Evolutionary conservation across 2,329 filamentous ascomycete species (phyloP).

Genomic region (Emmonsiellopsis sp.): DNA sequence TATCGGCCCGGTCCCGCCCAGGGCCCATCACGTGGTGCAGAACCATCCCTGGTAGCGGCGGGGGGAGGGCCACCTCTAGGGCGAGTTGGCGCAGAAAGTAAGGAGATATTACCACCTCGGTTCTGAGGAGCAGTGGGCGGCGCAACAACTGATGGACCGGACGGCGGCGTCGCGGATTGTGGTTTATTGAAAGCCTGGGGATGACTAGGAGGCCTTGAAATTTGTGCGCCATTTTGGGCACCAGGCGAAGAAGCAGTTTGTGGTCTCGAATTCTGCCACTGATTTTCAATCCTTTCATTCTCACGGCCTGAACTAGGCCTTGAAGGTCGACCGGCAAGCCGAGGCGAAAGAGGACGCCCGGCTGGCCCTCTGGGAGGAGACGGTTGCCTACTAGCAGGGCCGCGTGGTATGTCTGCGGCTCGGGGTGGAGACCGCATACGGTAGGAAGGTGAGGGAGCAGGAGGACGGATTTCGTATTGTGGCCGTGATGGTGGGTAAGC

Average conservation of each 20-base stretch:
- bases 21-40: slow-evolving; percentile 20
- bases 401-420: not conserved
- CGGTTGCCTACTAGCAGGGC: not conserved
- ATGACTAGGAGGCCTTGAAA: slow-evolving; percentile 10
- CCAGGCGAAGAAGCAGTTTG: not conserved
- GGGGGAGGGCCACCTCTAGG: slow-evolving; percentile 26
- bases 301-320: slow-evolving; percentile 10
- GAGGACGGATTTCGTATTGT: slow-evolving; percentile 4
- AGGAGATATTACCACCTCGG: slow-evolving; percentile 29
- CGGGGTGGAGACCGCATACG: slow-evolving; percentile 9
- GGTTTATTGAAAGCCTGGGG: slow-evolving; percentile 20
- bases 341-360: slow-evolving; percentile 6
- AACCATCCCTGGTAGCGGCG: not conserved
- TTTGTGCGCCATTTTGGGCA: slow-evolving; percentile 1
- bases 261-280: not conserved
- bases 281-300: not conserved
- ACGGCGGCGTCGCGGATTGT: slow-evolving; percentile 22
- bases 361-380: slow-evolving; percentile 8
- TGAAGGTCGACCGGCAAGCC: slow-evolving; percentile 9
- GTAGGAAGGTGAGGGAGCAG: slow-evolving; percentile 10
- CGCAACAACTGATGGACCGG: slow-evolving; percentile 29
- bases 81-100: slow-evolving; percentile 39
- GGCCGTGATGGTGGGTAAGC: slow-evolving; percentile 10
- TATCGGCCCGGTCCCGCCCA: slow-evolving; percentile 26
- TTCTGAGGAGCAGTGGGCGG: slow-evolving; percentile 26